Base-by-base conservation (phyloP, 106 monocot species). In the Phalaenopsis equestris region DNA sequence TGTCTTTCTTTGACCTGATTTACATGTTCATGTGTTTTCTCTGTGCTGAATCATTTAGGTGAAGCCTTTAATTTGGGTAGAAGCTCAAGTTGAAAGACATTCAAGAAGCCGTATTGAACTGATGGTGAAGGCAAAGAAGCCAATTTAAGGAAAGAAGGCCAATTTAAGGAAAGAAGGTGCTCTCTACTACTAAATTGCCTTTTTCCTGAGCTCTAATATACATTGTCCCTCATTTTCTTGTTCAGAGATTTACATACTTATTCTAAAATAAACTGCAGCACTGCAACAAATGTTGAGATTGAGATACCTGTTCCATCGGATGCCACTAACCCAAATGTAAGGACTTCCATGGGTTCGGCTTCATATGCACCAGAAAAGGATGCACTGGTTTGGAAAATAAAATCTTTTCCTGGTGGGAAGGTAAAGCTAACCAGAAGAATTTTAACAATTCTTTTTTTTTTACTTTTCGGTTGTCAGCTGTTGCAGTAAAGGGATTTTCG, bases 111-210 rank as follows among this genome's bases (percentile, higher is more conserved):
- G 97, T 58, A 90, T 97, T 72, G 97, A 97, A 79, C 58, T 97
- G 58, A 89, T 86, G 86, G 90, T 97, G 2, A 97, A 94, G 79
- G 94, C 97, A 70, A 70, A 89, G 94, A 83, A 97, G 97, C 85
- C 97, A 97, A 79, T 97, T 94, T 79, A 97, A 97, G 84, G 97
- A 97, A 83, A 85, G 97, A 82, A 97, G 97, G 97, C 85, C 97
- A 97, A 79, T 97, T 94, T 79, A 97, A 97, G 84, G 97, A 97
- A 83, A 85, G 97, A 82, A 97, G 97, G 97, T 94, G 67, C 47
- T 64, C 17, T 56, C 43, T 48, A 41, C 36, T 38, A 41, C 37
- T 76, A 16, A 8, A 58, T 8, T 11, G 75, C 61, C 46, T 81
- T 82, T 17, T 49, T 49, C 9, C 52, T 12, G 52, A 12, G 52